phyloP scores from a whole-genome alignment of 208 protist genomes.

The Acanthamoeba quina region DNA sequence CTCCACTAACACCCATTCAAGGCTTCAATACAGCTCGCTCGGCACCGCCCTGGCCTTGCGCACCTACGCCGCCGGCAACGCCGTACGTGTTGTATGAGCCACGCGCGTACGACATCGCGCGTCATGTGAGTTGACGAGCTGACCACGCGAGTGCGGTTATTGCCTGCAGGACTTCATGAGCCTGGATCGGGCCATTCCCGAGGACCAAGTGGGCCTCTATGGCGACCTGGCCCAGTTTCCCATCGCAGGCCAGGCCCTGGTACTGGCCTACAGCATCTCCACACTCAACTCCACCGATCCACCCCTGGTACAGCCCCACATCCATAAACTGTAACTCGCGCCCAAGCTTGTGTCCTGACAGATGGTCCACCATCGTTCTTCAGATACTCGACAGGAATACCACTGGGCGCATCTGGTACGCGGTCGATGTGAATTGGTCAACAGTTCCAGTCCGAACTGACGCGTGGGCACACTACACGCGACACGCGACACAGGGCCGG shows the following conservation, averaged over 20 bases:
- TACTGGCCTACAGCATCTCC: neutral
- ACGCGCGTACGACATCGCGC: no score
- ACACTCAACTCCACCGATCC: neutral
- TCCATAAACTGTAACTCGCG: neutral
- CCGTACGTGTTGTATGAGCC: no score
- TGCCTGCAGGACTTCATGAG: neutral
- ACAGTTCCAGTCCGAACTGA: neutral
- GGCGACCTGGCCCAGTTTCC: neutral
- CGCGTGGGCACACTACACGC: no score
- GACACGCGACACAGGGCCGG: neutral
- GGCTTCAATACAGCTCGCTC: no score
- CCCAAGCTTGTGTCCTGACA: neutral
- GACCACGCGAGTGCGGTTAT: neutral
- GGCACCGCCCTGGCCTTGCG: no score
- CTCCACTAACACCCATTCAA: neutral
- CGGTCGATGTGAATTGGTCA: no score
- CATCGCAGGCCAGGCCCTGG: neutral
- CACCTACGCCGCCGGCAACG: no score
- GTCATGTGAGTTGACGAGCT: no score
- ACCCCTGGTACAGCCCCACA: neutral
- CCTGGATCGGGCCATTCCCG: neutral
- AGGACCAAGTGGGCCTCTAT: neutral
- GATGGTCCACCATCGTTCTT: neutral
- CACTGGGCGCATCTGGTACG: neutral
- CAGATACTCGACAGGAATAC: neutral